A percentile compares a stretch with the other conserved stretches of the same genome.
Conservation (phyloP, 2,329 filamentous ascomycete genomes). For the Botrytis galanthina region DNA sequence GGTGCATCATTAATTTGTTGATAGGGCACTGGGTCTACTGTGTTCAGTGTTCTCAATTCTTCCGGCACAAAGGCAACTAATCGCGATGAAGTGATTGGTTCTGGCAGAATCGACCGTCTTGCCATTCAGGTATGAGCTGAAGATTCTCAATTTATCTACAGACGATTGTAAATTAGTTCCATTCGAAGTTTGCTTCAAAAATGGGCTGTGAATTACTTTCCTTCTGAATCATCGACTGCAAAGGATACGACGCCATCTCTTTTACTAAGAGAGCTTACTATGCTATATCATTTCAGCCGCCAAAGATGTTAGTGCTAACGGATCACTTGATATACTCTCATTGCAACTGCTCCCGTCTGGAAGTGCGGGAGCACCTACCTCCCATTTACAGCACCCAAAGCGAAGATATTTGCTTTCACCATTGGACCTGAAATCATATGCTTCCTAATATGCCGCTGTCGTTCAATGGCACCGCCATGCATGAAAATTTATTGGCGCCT, state of each 20-base stretch:
- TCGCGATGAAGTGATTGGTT: background rate
- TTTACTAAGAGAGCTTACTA: accelerated
- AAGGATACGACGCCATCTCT: accelerated
- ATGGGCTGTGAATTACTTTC: background rate
- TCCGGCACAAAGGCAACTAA: background rate
- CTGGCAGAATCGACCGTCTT: accelerated
- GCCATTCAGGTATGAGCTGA: accelerated
- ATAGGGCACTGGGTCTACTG: background rate
- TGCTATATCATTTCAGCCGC: accelerated
- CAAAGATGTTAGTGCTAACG: background rate
- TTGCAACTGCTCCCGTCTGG: accelerated
- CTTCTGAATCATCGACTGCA: background rate
- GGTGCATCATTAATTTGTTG: too few species aligned
- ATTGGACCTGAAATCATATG: background rate
- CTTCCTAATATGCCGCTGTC: background rate
- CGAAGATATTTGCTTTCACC: background rate
- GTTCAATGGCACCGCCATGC: background rate
- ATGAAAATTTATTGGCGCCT: background rate
- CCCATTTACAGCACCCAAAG: background rate
- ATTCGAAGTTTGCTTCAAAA: background rate
- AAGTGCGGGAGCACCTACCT: background rate
- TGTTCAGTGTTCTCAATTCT: background rate
- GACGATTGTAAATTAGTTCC: too few species aligned
- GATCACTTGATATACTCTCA: background rate
- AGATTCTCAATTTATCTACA: too few species aligned